Conservation (phyloP, 352 stramenopile species). For the Discostella stelligera region DNA sequence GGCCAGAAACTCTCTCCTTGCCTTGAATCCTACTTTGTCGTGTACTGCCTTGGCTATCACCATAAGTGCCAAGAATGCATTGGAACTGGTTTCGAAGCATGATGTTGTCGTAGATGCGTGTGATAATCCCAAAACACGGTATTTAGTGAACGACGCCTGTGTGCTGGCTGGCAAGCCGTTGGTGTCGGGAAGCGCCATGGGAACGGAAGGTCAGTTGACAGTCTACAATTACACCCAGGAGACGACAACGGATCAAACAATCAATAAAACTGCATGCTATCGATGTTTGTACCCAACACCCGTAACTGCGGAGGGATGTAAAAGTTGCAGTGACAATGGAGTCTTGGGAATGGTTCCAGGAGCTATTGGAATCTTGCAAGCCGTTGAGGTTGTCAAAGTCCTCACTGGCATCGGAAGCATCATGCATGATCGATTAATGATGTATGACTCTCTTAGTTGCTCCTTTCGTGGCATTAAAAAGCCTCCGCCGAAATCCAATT, state of each 20-base stretch:
- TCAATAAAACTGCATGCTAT: slow-evolving; percentile 86
- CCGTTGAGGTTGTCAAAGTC: slow-evolving; percentile 91
- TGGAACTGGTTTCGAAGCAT: slow-evolving; percentile 82
- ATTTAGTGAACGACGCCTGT: slow-evolving; percentile 95
- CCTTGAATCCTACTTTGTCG: slow-evolving; percentile 87
- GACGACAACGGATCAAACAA: slow-evolving; percentile 27
- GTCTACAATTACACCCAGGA: slow-evolving; percentile 84
- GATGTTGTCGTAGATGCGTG: slow-evolving; percentile 94
- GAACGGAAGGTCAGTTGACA: slow-evolving; percentile 93
- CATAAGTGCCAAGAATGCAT: slow-evolving; percentile 85
- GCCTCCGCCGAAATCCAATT: slow-evolving; percentile 65
- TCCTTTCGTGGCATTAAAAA: slow-evolving; percentile 80
- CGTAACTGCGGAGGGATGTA: slow-evolving; percentile 69
- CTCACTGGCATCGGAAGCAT: slow-evolving; percentile 76
- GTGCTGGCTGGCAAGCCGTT: slow-evolving; percentile 85
- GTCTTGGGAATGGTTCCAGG: slow-evolving; percentile 94
- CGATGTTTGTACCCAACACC: slow-evolving; percentile 94
- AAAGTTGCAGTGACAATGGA: slow-evolving; percentile 93
- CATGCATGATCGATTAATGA: slow-evolving; percentile 75
- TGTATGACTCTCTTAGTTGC: slow-evolving; percentile 78
- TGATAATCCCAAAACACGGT: slow-evolving; percentile 94
- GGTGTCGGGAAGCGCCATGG: slow-evolving; percentile 93
- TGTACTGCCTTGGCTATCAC: slow-evolving; percentile 63
- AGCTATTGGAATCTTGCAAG: slow-evolving; percentile 91
- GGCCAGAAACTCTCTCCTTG: slow-evolving; percentile 71